phyloP scores from a whole-genome alignment of 164 flowering plant species.

The Vitis vinifera region DNA sequence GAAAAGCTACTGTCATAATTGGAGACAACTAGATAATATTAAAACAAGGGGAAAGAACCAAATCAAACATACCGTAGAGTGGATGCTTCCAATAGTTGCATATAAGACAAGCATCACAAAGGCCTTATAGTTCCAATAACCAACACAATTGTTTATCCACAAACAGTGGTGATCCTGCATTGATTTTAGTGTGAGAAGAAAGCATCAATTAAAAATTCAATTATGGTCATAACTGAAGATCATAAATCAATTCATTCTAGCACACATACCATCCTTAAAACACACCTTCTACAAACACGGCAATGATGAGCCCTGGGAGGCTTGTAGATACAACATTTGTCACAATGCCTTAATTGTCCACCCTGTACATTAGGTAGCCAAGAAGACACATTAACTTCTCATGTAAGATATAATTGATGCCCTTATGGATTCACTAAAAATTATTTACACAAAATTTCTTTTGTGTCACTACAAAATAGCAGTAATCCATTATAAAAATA shows the following conservation, averaged over 20 bases:
- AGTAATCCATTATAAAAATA: no score
- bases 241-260: not conserved
- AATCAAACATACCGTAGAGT: slow-evolving; percentile 47
- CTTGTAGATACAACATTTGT: slow-evolving; percentile 52
- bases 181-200: slow-evolving; percentile 7
- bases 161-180: slow-evolving; percentile 61
- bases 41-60: not conserved
- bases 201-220: not conserved
- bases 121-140: slow-evolving; percentile 49
- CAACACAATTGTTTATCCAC: slow-evolving; percentile 64
- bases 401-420: not conserved
- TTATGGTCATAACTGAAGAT: not conserved
- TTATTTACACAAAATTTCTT: no score
- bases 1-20: not conserved
- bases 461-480: no score
- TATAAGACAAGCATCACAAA: slow-evolving; percentile 42
- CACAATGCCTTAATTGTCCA: slow-evolving; percentile 39
- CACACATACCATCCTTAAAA: slow-evolving; percentile 49
- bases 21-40: not conserved
- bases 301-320: slow-evolving; percentile 65
- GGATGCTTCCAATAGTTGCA: slow-evolving; percentile 41
- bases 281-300: slow-evolving; percentile 54
- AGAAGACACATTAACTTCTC: not conserved
- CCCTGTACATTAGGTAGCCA: slow-evolving; percentile 25
- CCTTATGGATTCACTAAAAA: not conserved